These are phyloP conservation scores for Silene conica DNA, from an alignment of 148 eudicot genomes.

Conservation along the genomic window DNA sequence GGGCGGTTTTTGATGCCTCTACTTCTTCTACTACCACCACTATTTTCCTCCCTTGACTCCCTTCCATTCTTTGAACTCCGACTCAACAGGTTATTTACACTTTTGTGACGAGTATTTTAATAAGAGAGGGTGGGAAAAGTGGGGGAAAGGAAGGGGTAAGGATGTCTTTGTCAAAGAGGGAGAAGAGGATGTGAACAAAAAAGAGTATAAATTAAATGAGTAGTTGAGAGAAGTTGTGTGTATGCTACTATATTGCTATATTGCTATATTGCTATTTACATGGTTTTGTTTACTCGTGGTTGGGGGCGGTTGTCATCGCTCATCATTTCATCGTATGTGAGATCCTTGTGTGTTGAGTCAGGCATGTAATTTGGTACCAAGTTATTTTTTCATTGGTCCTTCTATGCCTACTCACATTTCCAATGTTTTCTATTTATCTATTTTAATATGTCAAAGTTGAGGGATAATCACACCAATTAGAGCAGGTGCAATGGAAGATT, in stretches of 20 bases:
- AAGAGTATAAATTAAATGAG: background rate
- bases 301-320: background rate
- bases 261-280: too few species aligned
- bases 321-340: background rate
- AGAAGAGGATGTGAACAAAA: background rate
- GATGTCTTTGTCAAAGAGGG: background rate
- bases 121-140: background rate
- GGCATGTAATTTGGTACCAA: background rate
- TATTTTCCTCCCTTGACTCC: slow-evolving; percentile 58
- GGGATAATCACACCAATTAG: too few species aligned
- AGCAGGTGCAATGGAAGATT: too few species aligned
- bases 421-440: too few species aligned
- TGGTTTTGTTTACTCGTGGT: background rate
- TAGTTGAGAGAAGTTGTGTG: background rate
- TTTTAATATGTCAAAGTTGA: too few species aligned
- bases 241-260: too few species aligned
- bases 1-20: slow-evolving; percentile 72
- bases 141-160: background rate
- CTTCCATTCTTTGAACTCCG: slow-evolving; percentile 31
- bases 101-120: too few species aligned
- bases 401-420: background rate
- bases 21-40: slow-evolving; percentile 88
- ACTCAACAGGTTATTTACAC: too few species aligned
- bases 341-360: background rate
- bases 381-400: background rate